Evolutionary conservation across 768 basidiomycete species (phyloP), one percentile per base, ranked within the genome.

Genomic region (Amanita exitialis): DNA sequence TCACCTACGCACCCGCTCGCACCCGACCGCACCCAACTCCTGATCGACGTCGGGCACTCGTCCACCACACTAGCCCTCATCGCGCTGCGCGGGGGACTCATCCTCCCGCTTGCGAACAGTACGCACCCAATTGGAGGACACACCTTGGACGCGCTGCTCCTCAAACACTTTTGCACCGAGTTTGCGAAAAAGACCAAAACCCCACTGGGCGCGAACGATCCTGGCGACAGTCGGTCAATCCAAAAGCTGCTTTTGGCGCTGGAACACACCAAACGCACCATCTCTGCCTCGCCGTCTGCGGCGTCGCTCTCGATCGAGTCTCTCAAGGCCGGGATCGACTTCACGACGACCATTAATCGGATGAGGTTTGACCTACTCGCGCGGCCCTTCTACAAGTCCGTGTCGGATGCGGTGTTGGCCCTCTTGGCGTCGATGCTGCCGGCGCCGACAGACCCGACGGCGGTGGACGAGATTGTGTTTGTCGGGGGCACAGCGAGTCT

Each of bases 101-200:
- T 78, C 4, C 77, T 83, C 60, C 66, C 79, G 48, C 68, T 92
- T 25, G 78, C 78, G 16, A 3, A 72, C 78, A 0, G 69, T 75
- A 6, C 66, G 71, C n/a, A 67, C 68, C 30, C 63, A 73, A 63
- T 85, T 41, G 82, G 83, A 4, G 88, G 84, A 0, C 77, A 86
- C 56, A 74, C 77, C 53, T 80, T 94, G 59, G 90, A 92, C 67
- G 78, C 80, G 53, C 79, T 83, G 61, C 76, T 97, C 37, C 81
- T 96, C 69, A 84, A 86, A 54, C 89, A 88, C 73, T 96, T 99
- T 65, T 82, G 88, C 48, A 83, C 91, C 62, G 95, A 99, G 56
- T 99, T 99, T 66, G 89, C 88, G 45, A 98, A 97, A 70, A 99
- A 96, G 72, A 93, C 86, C 15, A 91, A 90, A 66, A 77, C 78